phyloP scores from a whole-genome alignment of 208 protist genomes.

The Trypanosoma platydactyli region DNA sequence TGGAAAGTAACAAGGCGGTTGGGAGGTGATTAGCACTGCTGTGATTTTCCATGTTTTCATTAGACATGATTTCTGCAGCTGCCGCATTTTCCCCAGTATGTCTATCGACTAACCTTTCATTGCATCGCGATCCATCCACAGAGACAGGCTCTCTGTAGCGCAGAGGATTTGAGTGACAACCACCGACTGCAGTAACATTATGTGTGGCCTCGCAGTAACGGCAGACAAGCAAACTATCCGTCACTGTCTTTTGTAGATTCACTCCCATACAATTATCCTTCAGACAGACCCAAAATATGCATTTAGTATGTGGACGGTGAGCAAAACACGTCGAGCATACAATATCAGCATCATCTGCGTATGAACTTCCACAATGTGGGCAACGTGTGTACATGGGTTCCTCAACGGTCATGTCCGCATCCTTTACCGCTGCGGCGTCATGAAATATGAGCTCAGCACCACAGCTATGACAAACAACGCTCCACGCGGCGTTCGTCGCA shows the following conservation, averaged over 20 bases:
- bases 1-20: conserved; percentile 18
- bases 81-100: not conserved
- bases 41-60: not conserved
- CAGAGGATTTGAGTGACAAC: conserved; percentile 13
- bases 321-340: conserved; percentile 18
- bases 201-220: conserved; percentile 16
- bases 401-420: not conserved
- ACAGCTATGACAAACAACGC: conserved; percentile 29
- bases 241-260: conserved; percentile 28
- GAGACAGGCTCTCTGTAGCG: conserved; percentile 17
- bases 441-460: not conserved
- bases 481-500: conserved; percentile 33
- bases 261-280: conserved; percentile 54
- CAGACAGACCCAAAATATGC: conserved; percentile 61
- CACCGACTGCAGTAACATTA: conserved; percentile 9
- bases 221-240: conserved; percentile 10
- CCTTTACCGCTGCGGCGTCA: not conserved
- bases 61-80: not conserved
- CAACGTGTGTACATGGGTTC: conserved; percentile 12
- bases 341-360: conserved; percentile 27
- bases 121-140: not conserved
- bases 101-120: not conserved
- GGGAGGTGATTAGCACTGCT: not conserved
- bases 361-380: conserved; percentile 21
- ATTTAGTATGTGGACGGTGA: conserved; percentile 6